Evolutionary conservation across 2,329 filamentous ascomycete species (phyloP).

Genomic region (Pyricularia grisea): DNA sequence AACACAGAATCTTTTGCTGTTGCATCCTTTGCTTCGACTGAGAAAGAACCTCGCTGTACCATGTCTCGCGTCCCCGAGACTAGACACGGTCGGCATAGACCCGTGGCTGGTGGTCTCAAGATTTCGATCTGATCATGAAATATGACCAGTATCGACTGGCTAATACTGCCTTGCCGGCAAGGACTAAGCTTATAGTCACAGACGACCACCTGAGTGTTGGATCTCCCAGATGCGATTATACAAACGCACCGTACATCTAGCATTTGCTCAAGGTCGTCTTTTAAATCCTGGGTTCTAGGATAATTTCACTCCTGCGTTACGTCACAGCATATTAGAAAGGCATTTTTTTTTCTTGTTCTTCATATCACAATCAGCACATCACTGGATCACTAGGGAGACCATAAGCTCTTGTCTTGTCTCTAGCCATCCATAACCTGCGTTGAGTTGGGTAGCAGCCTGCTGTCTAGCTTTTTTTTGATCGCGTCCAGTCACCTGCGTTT

Average conservation of each 20-base stretch:
- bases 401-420: background rate
- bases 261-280: background rate
- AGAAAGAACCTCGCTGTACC: conserved; percentile 65
- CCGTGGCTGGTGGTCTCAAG: conserved; percentile 44
- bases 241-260: background rate
- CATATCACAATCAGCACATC: background rate
- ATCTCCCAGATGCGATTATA: background rate
- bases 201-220: background rate
- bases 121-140: conserved; percentile 14
- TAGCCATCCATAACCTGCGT: background rate
- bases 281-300: background rate
- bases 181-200: background rate
- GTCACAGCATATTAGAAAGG: background rate
- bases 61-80: conserved; percentile 63
- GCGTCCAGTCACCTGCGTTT: background rate
- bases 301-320: background rate
- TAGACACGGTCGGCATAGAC: conserved; percentile 14
- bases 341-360: background rate
- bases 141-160: background rate
- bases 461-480: background rate
- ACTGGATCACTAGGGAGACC: background rate
- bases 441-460: background rate
- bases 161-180: background rate
- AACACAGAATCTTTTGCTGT: conserved; percentile 87
- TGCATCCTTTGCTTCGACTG: conserved; percentile 77